phyloP scores from a whole-genome alignment of 768 basidiomycete species.

The Leucosporidium creatinivorum region DNA sequence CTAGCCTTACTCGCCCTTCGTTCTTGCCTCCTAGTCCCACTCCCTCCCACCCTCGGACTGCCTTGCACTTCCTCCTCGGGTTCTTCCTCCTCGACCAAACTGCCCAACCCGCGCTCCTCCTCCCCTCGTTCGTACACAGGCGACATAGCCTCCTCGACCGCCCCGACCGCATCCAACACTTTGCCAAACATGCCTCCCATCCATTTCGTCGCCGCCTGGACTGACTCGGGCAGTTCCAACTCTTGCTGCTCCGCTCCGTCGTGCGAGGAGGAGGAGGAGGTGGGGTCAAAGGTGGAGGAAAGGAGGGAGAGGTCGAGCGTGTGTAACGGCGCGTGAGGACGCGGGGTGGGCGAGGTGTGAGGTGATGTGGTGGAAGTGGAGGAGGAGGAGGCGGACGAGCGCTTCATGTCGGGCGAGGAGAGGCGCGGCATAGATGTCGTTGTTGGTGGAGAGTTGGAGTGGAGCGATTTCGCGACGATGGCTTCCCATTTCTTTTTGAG shows the following conservation, averaged over 20 bases:
- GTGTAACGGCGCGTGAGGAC: neutral
- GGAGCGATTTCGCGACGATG: slow-evolving; percentile 28
- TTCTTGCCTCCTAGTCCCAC: neutral
- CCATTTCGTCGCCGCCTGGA: slow-evolving; percentile 26
- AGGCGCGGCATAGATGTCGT: neutral
- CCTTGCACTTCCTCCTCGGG: slow-evolving; percentile 4
- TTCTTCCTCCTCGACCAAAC: slow-evolving; percentile 1
- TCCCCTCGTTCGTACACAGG: neutral
- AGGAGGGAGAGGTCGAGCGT: slow-evolving; percentile 30
- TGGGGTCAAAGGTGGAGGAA: slow-evolving; percentile 15
- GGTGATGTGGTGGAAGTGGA: slow-evolving; percentile 13
- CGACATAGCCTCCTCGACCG: neutral
- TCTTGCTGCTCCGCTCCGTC: neutral
- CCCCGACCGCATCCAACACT: slow-evolving; percentile 13
- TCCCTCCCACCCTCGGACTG: neutral
- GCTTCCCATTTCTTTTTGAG: slow-evolving; percentile 36
- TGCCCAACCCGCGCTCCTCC: neutral
- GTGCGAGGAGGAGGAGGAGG: neutral
- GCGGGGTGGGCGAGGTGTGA: neutral
- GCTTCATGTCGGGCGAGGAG: neutral
- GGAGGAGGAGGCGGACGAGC: slow-evolving; percentile 4
- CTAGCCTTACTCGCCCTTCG: neutral
- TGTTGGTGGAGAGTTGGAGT: slow-evolving; percentile 9
- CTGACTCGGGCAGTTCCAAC: slow-evolving; percentile 13
- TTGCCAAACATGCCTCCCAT: slow-evolving; percentile 20